These are phyloP conservation scores for Monilinia fructicola DNA, from an alignment of 2,329 filamentous ascomycete species.

Conservation along the genomic window DNA sequence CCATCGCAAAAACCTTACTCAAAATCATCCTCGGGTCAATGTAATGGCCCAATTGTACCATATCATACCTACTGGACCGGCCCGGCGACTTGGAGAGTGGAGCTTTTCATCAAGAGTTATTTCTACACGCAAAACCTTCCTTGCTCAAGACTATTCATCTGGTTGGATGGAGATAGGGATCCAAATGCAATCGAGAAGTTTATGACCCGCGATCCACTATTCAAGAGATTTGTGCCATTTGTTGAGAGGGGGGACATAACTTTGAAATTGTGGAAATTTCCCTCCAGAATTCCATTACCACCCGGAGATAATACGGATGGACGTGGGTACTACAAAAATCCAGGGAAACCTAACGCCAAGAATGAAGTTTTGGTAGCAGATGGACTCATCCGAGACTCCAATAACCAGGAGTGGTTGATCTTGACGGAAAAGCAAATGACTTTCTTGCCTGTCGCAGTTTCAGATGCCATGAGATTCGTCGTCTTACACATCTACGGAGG, in stretches of 20 bases:
- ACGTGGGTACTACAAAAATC: conserved; percentile 50
- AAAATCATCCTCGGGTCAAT: conserved; percentile 48
- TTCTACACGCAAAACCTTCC: conserved; percentile 57
- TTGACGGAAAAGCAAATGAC: conserved; percentile 56
- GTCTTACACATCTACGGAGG: conserved; percentile 55
- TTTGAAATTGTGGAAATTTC: conserved; percentile 55
- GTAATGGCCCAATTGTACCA: conserved; percentile 55
- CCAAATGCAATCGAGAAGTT: conserved; percentile 52
- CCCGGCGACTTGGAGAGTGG: conserved; percentile 56
- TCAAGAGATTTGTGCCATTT: conserved; percentile 53
- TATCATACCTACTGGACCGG: conserved; percentile 59
- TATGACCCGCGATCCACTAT: conserved; percentile 52
- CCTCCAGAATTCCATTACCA: conserved; percentile 52
- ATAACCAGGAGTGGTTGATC: conserved; percentile 53
- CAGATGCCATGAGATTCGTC: conserved; percentile 55
- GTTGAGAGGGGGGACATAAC: conserved; percentile 54
- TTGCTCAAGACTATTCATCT: conserved; percentile 53
- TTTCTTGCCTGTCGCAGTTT: conserved; percentile 57
- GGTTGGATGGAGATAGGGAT: conserved; percentile 54
- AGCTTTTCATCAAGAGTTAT: conserved; percentile 57
- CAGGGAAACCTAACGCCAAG: conserved; percentile 44
- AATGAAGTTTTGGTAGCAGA: conserved; percentile 47
- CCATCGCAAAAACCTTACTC: conserved; percentile 43
- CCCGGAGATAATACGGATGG: conserved; percentile 50
- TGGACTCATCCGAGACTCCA: conserved; percentile 50